phyloP scores from a whole-genome alignment of 2,329 filamentous ascomycete species.

The Thielaviopsis populi region DNA sequence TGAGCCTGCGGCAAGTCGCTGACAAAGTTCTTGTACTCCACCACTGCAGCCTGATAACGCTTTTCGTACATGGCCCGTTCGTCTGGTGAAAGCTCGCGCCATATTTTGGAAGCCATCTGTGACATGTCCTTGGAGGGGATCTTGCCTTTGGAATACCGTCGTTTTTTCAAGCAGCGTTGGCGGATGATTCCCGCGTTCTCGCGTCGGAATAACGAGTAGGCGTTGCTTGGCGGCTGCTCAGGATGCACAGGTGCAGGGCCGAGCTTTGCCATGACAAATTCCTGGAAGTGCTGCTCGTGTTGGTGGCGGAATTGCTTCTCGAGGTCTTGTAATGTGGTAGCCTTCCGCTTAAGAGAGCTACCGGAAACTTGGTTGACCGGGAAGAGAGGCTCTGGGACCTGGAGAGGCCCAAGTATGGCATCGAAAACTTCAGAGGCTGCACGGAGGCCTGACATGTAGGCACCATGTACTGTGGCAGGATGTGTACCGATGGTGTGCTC shows the following conservation, averaged over 20 bases:
- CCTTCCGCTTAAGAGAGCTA: constrained; percentile 39
- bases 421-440: constrained; percentile 78
- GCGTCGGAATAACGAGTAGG: constrained; percentile 82
- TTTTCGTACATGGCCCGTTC: constrained; percentile 57
- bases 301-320: constrained; percentile 36
- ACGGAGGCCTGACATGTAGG: constrained; percentile 82
- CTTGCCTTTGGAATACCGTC: constrained; percentile 6
- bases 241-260: constrained; percentile 65
- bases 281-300: constrained; percentile 40
- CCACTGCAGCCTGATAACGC: constrained; percentile 42
- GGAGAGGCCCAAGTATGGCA: constrained; percentile 64
- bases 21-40: constrained; percentile 37
- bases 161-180: constrained; percentile 39
- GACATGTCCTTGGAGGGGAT: constrained; percentile 15
- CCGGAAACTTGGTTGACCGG: constrained; percentile 41
- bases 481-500: constrained; percentile 94
- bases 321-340: constrained; percentile 18
- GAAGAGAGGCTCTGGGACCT: constrained; percentile 61
- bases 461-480: constrained; percentile 91
- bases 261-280: constrained; percentile 40
- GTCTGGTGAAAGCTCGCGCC: constrained; percentile 71
- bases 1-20: constrained; percentile 26
- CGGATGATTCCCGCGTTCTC: constrained; percentile 51
- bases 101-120: constrained; percentile 68
- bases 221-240: constrained; percentile 59